Percentiles rank a stretch among this genome's conserved stretches.
phyloP scores from a whole-genome alignment of 2,329 filamentous ascomycete species.

The Neospermospora avenae region DNA sequence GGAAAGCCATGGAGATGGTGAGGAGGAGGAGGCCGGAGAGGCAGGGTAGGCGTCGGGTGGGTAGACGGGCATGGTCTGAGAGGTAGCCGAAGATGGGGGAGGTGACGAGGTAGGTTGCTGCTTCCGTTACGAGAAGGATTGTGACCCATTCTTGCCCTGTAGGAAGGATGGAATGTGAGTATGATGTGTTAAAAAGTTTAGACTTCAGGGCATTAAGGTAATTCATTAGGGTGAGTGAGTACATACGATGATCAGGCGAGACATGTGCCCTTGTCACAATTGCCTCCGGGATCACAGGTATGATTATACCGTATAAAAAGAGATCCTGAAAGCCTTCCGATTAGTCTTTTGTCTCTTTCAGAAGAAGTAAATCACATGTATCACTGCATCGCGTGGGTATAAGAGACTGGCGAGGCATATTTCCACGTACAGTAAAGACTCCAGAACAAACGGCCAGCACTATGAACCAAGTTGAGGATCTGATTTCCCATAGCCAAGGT shows the following conservation, averaged over 20 bases:
- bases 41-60: slow-evolving; percentile 53
- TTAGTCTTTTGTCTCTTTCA: no score
- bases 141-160: slow-evolving; percentile 1
- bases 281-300: neutral
- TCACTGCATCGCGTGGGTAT: neutral
- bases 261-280: neutral
- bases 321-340: neutral
- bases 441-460: neutral
- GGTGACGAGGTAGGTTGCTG: slow-evolving; percentile 36
- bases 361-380: no score
- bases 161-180: neutral
- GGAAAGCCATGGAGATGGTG: slow-evolving; percentile 57
- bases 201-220: neutral
- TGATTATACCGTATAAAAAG: neutral
- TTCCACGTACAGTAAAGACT: neutral
- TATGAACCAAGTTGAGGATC: neutral
- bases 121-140: neutral
- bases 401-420: neutral
- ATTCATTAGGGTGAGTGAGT: neutral
- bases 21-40: slow-evolving; percentile 53
- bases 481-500: neutral
- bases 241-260: neutral
- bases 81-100: slow-evolving; percentile 50
- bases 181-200: neutral
- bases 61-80: slow-evolving; percentile 44